Base-by-base conservation (phyloP, 1,139 yeast genomes). In the Candida neerlandica region DNA sequence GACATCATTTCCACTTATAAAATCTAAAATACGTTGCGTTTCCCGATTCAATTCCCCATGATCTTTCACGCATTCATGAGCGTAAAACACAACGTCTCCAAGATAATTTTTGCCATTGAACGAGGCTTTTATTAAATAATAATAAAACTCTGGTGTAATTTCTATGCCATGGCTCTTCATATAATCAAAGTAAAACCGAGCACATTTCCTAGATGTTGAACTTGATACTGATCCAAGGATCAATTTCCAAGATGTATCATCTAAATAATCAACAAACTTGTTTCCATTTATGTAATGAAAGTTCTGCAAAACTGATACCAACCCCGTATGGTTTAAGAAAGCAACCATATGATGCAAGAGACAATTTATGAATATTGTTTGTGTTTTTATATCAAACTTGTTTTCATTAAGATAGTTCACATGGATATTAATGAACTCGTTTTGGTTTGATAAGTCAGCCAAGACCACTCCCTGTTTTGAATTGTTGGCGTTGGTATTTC, bases 271-370 rank as follows among this genome's bases (percentile, higher is more conserved):
- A 10, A 52, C 19, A 27, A 64, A 57, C 4, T 51, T 43, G 0
- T 57, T 48, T 41, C 69, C 62, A 15, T 58, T 21, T 23, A 26
- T 4, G 16, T 55, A 50, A 27, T 63, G 58, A 7, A 73, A 47
- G 5, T 56, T 56, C 3, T 51, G 45, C 11, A 75, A 55, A 0
- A 64, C 66, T 35, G 59, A 55, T 0, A 64, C 62, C 1, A 66
- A 55, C 0, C 73, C 78, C 0, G 73, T 60, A 44, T 71, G 69
- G 52, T 73, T 74, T 50, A 73, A 78, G 51, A 67, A 62, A 14
- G 66, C 49, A 39, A 62, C 63, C 19, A 73, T 56, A 55, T 75
- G 80, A 51, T 71, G 67, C 23, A 76, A 56, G 5, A 74, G 44
- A 52, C 80, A 73, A 54, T 74, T 72, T 21, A 73, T 54, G 50